Percentiles rank a stretch among this genome's conserved stretches.
These are phyloP conservation scores for Flaveria bidentis DNA, from an alignment of 129 eudicot species.

Conservation along the genomic window DNA sequence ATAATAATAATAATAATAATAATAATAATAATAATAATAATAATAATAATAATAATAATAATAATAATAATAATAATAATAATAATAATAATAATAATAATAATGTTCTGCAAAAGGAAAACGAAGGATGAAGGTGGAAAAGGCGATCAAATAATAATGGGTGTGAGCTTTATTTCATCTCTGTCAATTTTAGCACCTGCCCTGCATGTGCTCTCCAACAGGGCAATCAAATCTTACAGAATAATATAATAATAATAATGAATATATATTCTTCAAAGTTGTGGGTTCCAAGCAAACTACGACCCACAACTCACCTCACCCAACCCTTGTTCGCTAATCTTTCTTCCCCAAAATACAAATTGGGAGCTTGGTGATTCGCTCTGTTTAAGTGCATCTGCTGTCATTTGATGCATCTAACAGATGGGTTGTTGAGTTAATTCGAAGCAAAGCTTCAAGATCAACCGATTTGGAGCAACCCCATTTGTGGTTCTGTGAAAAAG, in stretches of 20 bases:
- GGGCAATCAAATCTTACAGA: constrained; percentile 38
- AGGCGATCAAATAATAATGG: constrained; percentile 11
- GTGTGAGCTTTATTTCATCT: constrained; percentile 36
- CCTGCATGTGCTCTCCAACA: constrained; percentile 40
- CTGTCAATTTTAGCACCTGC: constrained; percentile 31
- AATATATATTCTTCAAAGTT: constrained; percentile 19
- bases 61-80: too few relatives aligned
- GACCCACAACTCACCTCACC: constrained; percentile 16
- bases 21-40: too few relatives aligned
- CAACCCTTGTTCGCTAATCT: constrained; percentile 14
- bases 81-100: too few relatives aligned
- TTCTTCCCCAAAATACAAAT: not conserved
- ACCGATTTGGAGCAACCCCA: constrained; percentile 17
- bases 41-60: too few relatives aligned
- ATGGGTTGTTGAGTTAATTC: constrained; percentile 41
- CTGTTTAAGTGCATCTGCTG: not conserved
- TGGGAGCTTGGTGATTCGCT: not conserved
- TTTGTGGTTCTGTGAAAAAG: constrained; percentile 3
- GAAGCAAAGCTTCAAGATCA: constrained; percentile 51
- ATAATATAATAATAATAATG: not conserved
- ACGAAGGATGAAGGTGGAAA: not conserved
- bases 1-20: too few relatives aligned
- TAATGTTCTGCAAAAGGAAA: too few relatives aligned
- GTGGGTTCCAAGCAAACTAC: constrained; percentile 28
- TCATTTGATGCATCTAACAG: constrained; percentile 22